Percentiles rank a stretch among this genome's conserved stretches.
Evolutionary conservation across 2,329 filamentous ascomycete species (phyloP).

Genomic region (Colletotrichum magnum): DNA sequence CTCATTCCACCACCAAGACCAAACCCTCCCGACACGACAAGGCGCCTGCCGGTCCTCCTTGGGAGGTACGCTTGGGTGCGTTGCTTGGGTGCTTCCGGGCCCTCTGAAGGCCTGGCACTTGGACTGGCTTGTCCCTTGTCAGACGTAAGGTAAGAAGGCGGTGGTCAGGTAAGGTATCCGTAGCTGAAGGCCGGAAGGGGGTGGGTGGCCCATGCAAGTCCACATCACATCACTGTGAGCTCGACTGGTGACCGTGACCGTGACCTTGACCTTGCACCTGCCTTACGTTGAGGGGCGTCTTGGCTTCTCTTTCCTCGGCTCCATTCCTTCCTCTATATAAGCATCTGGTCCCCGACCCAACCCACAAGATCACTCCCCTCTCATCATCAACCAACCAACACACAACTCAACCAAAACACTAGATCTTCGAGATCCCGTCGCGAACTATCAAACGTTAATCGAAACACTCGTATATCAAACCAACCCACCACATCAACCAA

Average conservation of each 20-base stretch:
- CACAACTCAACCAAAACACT: constrained; percentile 3
- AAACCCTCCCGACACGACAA: constrained; percentile 30
- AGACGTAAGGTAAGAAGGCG: constrained; percentile 30
- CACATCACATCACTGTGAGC: constrained; percentile 42
- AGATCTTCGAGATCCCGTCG: constrained; percentile 20
- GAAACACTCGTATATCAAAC: constrained; percentile 10
- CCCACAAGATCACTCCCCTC: constrained; percentile 13
- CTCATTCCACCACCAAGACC: constrained; percentile 35
- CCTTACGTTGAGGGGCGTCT: constrained; percentile 4
- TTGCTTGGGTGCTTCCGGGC: constrained; percentile 33
- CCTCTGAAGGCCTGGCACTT: constrained; percentile 25
- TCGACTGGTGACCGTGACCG: constrained; percentile 29
- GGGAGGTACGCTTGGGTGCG: constrained; percentile 33
- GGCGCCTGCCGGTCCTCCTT: constrained; percentile 1
- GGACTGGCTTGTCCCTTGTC: constrained; percentile 40
- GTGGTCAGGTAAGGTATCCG: not conserved
- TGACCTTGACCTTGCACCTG: constrained; percentile 20
- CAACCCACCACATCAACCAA: constrained; percentile 46
- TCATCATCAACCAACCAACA: constrained; percentile 32
- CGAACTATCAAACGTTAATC: constrained; percentile 22
- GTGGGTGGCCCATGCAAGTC: constrained; percentile 37
- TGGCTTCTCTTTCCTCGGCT: constrained; percentile 1
- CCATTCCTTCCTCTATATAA: constrained; percentile 16
- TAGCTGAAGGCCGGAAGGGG: constrained; percentile 27
- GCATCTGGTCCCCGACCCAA: constrained; percentile 33